Conservation (phyloP, 208 protist species). For the Crithidia bombi region DNA sequence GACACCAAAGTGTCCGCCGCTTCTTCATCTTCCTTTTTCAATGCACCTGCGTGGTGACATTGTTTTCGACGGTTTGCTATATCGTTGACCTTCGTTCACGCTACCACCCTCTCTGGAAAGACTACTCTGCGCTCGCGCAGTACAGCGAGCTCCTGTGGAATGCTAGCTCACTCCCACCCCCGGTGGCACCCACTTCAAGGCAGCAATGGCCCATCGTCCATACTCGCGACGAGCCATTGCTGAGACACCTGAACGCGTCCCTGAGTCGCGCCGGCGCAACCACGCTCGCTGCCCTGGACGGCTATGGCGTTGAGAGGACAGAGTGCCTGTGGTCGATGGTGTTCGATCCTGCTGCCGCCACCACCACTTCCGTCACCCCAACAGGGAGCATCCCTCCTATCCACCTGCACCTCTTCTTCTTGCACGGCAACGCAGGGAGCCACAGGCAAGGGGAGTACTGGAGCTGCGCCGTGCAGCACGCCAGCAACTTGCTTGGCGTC, state of each 20-base stretch:
- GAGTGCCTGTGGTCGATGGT: conserved; percentile 13
- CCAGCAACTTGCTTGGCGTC: neutral
- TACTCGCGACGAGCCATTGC: neutral
- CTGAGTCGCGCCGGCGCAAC: neutral
- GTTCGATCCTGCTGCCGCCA: neutral
- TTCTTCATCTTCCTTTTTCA: conserved; percentile 14
- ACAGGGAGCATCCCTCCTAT: neutral
- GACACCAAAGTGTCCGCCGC: conserved; percentile 9
- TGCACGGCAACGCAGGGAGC: conserved; percentile 57
- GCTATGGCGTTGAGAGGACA: conserved; percentile 1
- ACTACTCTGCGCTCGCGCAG: conserved; percentile 2
- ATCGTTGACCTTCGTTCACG: conserved; percentile 30
- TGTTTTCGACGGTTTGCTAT: conserved; percentile 23
- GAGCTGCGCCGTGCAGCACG: conserved; percentile 32
- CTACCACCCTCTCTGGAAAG: neutral
- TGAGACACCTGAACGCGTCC: neutral
- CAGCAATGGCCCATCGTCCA: neutral
- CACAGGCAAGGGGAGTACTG: conserved; percentile 37
- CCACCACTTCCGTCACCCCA: neutral
- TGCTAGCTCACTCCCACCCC: neutral
- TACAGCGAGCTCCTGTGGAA: conserved; percentile 3
- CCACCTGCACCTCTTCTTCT: conserved; percentile 44
- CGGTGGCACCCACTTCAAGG: neutral
- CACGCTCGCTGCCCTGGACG: neutral
- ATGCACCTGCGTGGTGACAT: conserved; percentile 8